These are phyloP conservation scores for Phylloporus scabripes DNA, from an alignment of 768 basidiomycete genomes.

Conservation along the genomic window DNA sequence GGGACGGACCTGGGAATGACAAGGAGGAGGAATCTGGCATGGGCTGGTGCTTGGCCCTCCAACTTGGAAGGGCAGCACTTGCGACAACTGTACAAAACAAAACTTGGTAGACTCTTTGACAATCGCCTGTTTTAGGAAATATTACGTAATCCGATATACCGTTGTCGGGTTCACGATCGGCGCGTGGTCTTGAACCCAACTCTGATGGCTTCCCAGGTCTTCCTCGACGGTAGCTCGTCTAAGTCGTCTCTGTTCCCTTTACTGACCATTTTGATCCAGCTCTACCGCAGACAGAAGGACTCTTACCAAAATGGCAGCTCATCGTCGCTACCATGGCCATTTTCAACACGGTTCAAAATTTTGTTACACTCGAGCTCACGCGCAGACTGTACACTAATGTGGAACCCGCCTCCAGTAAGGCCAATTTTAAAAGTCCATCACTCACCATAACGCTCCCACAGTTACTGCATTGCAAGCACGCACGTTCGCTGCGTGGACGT, in stretches of 20 bases:
- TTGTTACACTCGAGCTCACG: constrained; percentile 70
- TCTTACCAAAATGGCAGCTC: constrained; percentile 86
- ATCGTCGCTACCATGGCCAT: constrained; percentile 69
- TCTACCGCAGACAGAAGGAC: constrained; percentile 61
- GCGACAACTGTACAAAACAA: constrained; percentile 7
- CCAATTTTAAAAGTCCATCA: neutral
- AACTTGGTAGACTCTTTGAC: constrained; percentile 1
- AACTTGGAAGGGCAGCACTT: constrained; percentile 12
- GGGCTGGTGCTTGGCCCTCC: constrained; percentile 23
- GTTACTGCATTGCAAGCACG: constrained; percentile 85
- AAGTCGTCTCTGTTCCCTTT: neutral
- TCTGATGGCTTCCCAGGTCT: constrained; percentile 11
- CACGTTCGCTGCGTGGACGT: constrained; percentile 89
- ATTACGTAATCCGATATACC: constrained; percentile 24
- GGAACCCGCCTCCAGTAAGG: constrained; percentile 36
- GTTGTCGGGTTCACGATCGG: constrained; percentile 12
- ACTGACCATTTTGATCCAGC: constrained; percentile 32
- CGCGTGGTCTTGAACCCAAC: constrained; percentile 1
- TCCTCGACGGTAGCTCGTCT: constrained; percentile 20
- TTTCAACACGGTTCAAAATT: constrained; percentile 86
- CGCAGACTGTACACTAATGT: constrained; percentile 63
- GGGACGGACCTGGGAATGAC: constrained; percentile 28
- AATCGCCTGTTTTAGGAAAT: constrained; percentile 18
- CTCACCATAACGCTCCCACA: constrained; percentile 26
- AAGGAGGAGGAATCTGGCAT: constrained; percentile 30